Conservation (phyloP, 2,329 filamentous ascomycete species). For the Aspergillus alliaceus region DNA sequence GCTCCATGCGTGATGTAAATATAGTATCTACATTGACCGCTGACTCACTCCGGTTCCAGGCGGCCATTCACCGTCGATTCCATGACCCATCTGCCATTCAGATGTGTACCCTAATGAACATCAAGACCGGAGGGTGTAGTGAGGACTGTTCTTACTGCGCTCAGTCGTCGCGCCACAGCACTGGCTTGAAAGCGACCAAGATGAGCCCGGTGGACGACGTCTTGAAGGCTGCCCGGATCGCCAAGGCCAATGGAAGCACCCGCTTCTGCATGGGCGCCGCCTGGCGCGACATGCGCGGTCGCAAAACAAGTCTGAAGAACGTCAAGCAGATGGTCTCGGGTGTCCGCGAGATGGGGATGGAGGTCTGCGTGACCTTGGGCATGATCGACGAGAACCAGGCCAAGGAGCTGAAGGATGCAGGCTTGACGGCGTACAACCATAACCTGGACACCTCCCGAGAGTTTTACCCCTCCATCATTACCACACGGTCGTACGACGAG, state of each 20-base stretch:
- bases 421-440: constrained; percentile 90
- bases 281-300: constrained; percentile 90
- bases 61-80: constrained; percentile 76
- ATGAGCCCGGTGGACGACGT: constrained; percentile 79
- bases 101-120: constrained; percentile 94
- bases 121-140: constrained; percentile 89
- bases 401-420: constrained; percentile 76
- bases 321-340: constrained; percentile 84
- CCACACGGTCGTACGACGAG: constrained; percentile 84
- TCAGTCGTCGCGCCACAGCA: constrained; percentile 77
- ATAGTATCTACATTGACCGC: too few species aligned
- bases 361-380: constrained; percentile 87
- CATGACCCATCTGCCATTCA: constrained; percentile 82
- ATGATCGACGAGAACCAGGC: constrained; percentile 86
- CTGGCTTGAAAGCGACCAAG: constrained; percentile 76
- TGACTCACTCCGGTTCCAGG: constrained; percentile 49
- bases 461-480: constrained; percentile 84
- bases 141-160: constrained; percentile 94
- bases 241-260: constrained; percentile 80
- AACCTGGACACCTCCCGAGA: constrained; percentile 89
- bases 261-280: constrained; percentile 95
- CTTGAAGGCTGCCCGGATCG: constrained; percentile 72
- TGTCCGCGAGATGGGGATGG: constrained; percentile 79
- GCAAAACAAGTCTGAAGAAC: constrained; percentile 79
- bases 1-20: too few species aligned